A percentile compares a stretch with the other conserved stretches of the same genome.
These are phyloP conservation scores for Besnoitia besnoiti DNA, from an alignment of 169 alveolate genomes.

Conservation along the genomic window DNA sequence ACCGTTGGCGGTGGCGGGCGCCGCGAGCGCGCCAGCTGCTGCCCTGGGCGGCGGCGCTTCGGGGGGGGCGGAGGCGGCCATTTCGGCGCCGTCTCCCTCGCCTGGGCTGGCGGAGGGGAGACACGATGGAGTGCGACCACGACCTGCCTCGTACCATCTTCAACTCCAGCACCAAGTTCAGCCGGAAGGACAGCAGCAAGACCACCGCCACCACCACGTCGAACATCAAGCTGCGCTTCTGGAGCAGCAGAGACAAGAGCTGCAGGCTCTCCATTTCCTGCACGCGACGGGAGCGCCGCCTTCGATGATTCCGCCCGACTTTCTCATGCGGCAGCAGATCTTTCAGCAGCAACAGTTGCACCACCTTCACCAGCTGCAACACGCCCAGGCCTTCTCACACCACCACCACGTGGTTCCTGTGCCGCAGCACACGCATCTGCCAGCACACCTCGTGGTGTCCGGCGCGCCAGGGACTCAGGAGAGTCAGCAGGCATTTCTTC, in stretches of 20 bases:
- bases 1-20: not conserved
- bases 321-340: not conserved
- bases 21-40: not conserved
- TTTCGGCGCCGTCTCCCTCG: not conserved
- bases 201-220: not conserved
- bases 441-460: not conserved
- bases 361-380: not conserved
- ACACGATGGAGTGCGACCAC: not conserved
- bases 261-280: constrained; percentile 6
- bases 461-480: not conserved
- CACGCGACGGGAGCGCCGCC: not conserved
- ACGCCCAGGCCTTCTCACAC: not conserved
- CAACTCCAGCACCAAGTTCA: not conserved
- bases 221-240: not conserved
- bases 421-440: not conserved
- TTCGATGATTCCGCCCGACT: not conserved
- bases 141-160: not conserved
- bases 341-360: constrained; percentile 19
- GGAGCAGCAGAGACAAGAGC: not conserved
- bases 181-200: not conserved
- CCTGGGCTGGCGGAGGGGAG: not conserved
- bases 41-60: not conserved
- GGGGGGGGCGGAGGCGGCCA: not conserved
- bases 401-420: not conserved
- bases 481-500: not conserved